A percentile compares a stretch with the other conserved stretches of the same genome.
Conservation (phyloP, 805 yeast species). For the Saccharomycopsis babjevae region DNA sequence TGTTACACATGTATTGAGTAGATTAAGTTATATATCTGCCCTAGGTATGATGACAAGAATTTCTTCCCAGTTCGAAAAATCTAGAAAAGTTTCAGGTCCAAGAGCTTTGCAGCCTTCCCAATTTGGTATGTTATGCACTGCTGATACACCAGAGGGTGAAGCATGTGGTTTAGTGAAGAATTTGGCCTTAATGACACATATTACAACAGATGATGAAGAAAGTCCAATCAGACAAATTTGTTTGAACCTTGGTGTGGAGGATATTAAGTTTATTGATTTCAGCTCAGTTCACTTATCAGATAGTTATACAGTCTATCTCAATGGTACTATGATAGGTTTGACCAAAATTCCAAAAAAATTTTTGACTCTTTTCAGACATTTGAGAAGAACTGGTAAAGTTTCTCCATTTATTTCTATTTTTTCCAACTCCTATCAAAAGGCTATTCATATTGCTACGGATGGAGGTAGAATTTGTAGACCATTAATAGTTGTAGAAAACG, state of each 20-base stretch:
- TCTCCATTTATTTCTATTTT: slow-evolving; percentile 89
- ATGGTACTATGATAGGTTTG: slow-evolving; percentile 90
- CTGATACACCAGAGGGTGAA: slow-evolving; percentile 99
- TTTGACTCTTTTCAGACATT: slow-evolving; percentile 62
- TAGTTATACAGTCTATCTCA: slow-evolving; percentile 78
- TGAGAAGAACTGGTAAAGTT: slow-evolving; percentile 77
- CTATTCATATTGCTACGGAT: slow-evolving; percentile 97
- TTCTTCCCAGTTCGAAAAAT: slow-evolving; percentile 96
- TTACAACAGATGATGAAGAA: slow-evolving; percentile 96
- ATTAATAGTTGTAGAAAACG: slow-evolving; percentile 67
- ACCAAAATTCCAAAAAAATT: slow-evolving; percentile 81
- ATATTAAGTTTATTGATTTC: slow-evolving; percentile 70
- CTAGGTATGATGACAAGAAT: slow-evolving; percentile 99
- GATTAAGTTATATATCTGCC: slow-evolving; percentile 88
- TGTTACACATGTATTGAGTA: slow-evolving; percentile 90
- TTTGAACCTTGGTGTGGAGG: slow-evolving; percentile 80
- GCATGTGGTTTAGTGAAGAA: slow-evolving; percentile 98
- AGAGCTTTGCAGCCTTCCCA: slow-evolving; percentile 98
- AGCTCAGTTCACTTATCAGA: slow-evolving; percentile 66
- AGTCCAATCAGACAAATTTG: slow-evolving; percentile 74
- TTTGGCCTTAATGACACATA: slow-evolving; percentile 95
- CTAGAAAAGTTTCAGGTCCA: slow-evolving; percentile 96
- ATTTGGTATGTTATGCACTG: slow-evolving; percentile 97
- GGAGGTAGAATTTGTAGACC: slow-evolving; percentile 99
- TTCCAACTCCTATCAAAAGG: slow-evolving; percentile 78